Evolutionary conservation across 371 early-diverging fungal species (phyloP).

Genomic region (Apophysomyces elegans): DNA sequence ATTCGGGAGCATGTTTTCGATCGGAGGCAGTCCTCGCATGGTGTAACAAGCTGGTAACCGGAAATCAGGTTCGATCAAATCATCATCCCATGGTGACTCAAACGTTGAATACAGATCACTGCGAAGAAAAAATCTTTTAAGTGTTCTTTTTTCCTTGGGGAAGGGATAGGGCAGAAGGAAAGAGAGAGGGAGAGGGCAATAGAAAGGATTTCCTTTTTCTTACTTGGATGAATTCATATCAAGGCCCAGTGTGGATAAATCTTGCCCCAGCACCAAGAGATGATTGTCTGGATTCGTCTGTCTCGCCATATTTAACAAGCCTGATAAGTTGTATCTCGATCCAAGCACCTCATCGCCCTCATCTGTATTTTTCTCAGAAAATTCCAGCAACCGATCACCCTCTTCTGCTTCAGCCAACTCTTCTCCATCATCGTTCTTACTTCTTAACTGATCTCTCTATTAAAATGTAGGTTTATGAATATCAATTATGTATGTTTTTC

Average conservation of each 20-base stretch:
- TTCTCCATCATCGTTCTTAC: no score
- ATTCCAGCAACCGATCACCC: no score
- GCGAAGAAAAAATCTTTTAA: no score
- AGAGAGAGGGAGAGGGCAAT: no score
- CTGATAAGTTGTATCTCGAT: constrained; percentile 43
- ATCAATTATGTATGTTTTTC: no score
- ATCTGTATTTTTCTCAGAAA: no score
- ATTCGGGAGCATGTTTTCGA: constrained; percentile 60
- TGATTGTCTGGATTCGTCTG: constrained; percentile 74
- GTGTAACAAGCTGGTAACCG: constrained; percentile 74
- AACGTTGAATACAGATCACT: constrained; percentile 72
- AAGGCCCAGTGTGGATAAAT: constrained; percentile 80
- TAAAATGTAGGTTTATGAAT: no score
- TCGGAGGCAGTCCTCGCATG: constrained; percentile 70
- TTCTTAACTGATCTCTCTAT: no score
- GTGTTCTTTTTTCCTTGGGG: no score
- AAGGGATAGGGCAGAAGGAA: no score
- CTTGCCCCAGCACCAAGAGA: constrained; percentile 76
- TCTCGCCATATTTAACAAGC: constrained; percentile 76
- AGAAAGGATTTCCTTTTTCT: constrained; percentile 17
- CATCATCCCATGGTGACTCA: constrained; percentile 83
- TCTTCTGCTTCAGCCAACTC: no score
- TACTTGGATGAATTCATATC: constrained; percentile 76
- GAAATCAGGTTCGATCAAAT: constrained; percentile 74
- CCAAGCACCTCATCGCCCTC: no score